Evolutionary conservation across 2,329 filamentous ascomycete species (phyloP), one percentile per base, ranked within the genome.

Genomic region (Trichoderma sp.): DNA sequence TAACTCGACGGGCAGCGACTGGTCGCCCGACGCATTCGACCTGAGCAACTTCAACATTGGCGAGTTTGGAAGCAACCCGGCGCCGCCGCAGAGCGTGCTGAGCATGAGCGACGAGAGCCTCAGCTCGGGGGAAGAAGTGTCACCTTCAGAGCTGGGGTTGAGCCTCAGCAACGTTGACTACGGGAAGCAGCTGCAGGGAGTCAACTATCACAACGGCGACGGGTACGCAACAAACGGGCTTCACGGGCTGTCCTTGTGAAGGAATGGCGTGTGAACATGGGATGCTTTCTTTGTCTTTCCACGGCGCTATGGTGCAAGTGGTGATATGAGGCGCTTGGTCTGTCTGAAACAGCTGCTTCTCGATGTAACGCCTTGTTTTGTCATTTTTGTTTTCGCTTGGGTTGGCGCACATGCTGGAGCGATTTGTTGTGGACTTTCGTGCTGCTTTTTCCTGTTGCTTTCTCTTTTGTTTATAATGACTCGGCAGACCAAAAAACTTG

Each of bases 1-100:
- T n/a, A 71, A 76, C 1, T 74, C 77, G 15, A 73, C 73, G 55
- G 72, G 75, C 44, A 75, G 74, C 21, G 78, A 79, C 59, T 88
- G 85, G 86, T 83, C 84, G 1, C 82, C 84, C 0, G 84, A 87
- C 66, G 78, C 82, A 2, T 88, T 85, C 82, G 83, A 86, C 60
- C 73, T 86, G 47, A 76, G 78, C 19, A 76, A 77, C 14, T 83
- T 85, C 71, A 82, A 78, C 67, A 76, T 86, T 12, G 78, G 77
- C 3, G 83, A 85, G n/a, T 78, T 83, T 64, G 76, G 72, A 6
- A 74, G 75, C 24, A 78, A 76, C 60, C 76, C 78, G 0, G 77
- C 75, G 1, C 76, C 80, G 28, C 78, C 83, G 10, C 83, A 84
- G 69, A 85, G 83, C 66, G 83, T 84, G 43, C 76, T 84, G 19